Evolutionary conservation across 2,329 filamentous ascomycete species (phyloP), one percentile per base, ranked within the genome.

Genomic region (Keithomyces neogunnii): DNA sequence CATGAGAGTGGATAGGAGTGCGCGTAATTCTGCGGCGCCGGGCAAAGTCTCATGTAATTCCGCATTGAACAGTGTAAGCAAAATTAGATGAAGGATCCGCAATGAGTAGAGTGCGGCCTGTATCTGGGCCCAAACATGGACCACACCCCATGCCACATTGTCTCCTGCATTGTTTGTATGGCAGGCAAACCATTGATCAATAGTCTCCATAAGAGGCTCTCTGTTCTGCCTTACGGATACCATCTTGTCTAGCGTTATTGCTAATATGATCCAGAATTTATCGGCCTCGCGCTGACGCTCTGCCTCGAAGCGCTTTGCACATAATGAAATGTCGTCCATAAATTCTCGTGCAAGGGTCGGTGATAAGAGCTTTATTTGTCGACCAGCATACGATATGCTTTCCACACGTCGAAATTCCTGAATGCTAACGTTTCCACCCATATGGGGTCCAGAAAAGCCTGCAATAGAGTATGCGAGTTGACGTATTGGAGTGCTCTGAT

Each of bases 91-190:
- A 3, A 82, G 51, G 29, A 71, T 60, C n/a, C 81, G 73, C 1
- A 86, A 60, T 0, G 83, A 86, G 60, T 86, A 87, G 5, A 81
- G 64, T 1, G 75, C 71, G 4, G 78, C 79, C 50, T 85, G 79
- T 0, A 82, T 64, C 55, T 85, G 80, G 0, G 83, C 82, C 7
- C 74, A 63, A 46, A 85, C 71, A 58, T 89, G 85, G 43, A 86
- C 65, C 19, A 76, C 68, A 8, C 76, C 69, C 85, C 84, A 88
- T 1, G 57, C 63, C 46, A 59, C n/a, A 31, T 39, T 50, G 26
- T 44, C 38, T 4, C 56, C 4, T 33, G 11, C 13, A 13, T 45
- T 38, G 29, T 4, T 5, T 1, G 50, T 4, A 6, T 36, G n/a
- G 9, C 46, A 10, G 13, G 6, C 11, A 19, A 43, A 6, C 11